Evolutionary conservation across 768 basidiomycete genomes (phyloP).

Genomic region (Dendrothele bispora): DNA sequence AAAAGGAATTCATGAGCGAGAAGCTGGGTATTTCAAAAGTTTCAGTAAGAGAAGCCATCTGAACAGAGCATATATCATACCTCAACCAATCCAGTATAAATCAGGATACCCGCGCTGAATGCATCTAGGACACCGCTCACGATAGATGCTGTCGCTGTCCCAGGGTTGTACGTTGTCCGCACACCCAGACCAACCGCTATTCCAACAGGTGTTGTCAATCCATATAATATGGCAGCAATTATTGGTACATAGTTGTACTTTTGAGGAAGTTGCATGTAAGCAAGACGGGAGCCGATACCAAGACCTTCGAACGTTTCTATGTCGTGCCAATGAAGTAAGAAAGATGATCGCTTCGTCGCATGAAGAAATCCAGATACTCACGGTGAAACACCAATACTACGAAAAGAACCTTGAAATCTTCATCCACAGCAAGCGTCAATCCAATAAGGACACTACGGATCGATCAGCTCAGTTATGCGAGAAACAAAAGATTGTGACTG

Average conservation of each 20-base stretch:
- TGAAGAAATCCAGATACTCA: slow-evolving; percentile 38
- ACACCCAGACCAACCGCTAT: slow-evolving; percentile 84
- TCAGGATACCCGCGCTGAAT: slow-evolving; percentile 81
- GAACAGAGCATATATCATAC: slow-evolving; percentile 31
- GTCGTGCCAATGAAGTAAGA: background rate
- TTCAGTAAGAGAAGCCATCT: background rate
- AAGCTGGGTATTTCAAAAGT: slow-evolving; percentile 40
- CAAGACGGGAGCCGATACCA: slow-evolving; percentile 88
- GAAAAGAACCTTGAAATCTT: slow-evolving; percentile 81
- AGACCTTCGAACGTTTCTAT: slow-evolving; percentile 92
- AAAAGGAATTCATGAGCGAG: slow-evolving; percentile 95
- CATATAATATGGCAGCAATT: slow-evolving; percentile 63
- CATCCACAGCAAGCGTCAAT: slow-evolving; percentile 87
- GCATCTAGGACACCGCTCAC: slow-evolving; percentile 87
- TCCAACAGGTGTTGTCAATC: slow-evolving; percentile 82
- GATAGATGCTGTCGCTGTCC: slow-evolving; percentile 70
- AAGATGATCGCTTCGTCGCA: slow-evolving; percentile 1
- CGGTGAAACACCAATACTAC: slow-evolving; percentile 91
- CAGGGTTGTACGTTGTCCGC: slow-evolving; percentile 78
- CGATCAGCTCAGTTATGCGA: background rate
- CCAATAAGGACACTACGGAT: slow-evolving; percentile 74
- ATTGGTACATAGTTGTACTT: slow-evolving; percentile 58
- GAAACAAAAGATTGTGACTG: background rate
- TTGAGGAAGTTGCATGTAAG: slow-evolving; percentile 63
- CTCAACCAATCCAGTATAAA: slow-evolving; percentile 88